phyloP scores from a whole-genome alignment of 345 rosid species.

The Lepidium sativum region DNA sequence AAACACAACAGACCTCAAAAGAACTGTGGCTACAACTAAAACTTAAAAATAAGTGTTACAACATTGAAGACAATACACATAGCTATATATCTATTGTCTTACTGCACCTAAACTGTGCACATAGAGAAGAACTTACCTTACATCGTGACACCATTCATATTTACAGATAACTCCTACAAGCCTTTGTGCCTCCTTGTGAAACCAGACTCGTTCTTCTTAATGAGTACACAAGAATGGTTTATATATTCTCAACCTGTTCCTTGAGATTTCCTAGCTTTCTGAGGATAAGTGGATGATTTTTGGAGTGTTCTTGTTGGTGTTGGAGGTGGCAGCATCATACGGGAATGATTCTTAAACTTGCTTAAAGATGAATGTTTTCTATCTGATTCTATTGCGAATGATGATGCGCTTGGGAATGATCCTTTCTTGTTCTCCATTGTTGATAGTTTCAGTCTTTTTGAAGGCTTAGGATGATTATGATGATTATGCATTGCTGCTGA shows the following conservation, averaged over 20 bases:
- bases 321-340: constrained; percentile 47
- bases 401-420: constrained; percentile 48
- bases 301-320: constrained; percentile 38
- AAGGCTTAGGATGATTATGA: constrained; percentile 28
- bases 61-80: constrained; percentile 26
- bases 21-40: constrained; percentile 25
- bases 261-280: constrained; percentile 22
- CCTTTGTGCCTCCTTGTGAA: background rate
- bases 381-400: constrained; percentile 41
- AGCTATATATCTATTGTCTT: constrained; percentile 21
- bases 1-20: constrained; percentile 16
- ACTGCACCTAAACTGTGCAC: constrained; percentile 27
- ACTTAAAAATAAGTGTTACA: constrained; percentile 15
- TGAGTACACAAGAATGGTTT: background rate
- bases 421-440: constrained; percentile 39
- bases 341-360: constrained; percentile 40
- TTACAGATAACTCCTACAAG: constrained; percentile 17
- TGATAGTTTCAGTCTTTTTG: constrained; percentile 59
- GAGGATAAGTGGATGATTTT: constrained; percentile 27
- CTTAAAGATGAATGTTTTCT: constrained; percentile 36
- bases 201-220: background rate
- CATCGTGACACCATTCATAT: constrained; percentile 16
- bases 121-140: constrained; percentile 27
- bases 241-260: background rate
- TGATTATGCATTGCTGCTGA: constrained; percentile 13